phyloP scores from a whole-genome alignment of 192 early-diverging fungal species.

The Coemansia sp. region DNA sequence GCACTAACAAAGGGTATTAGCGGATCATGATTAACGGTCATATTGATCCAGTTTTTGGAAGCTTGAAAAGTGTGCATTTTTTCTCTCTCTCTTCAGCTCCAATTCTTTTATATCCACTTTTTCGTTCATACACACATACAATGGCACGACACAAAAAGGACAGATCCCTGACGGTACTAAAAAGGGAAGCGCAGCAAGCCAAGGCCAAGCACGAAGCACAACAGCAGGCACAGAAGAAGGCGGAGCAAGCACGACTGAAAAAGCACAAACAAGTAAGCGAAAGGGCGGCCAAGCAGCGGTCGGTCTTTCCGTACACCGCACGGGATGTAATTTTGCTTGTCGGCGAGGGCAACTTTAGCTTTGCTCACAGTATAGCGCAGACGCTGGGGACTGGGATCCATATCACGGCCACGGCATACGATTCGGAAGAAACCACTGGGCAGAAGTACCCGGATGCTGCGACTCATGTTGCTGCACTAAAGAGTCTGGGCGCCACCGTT shows the following conservation, averaged over 20 bases:
- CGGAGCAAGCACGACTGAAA: conserved; percentile 12
- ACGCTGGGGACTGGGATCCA: conserved; percentile 59
- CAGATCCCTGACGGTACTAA: conserved; percentile 14
- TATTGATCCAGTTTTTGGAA: too few species aligned
- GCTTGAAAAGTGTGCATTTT: too few species aligned
- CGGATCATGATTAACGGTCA: too few species aligned
- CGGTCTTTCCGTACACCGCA: conserved; percentile 55
- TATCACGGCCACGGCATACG: conserved; percentile 76
- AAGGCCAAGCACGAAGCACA: conserved; percentile 16
- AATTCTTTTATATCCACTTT: conserved; percentile 5
- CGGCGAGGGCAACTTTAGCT: conserved; percentile 96
- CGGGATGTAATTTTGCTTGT: conserved; percentile 70
- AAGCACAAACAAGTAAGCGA: conserved; percentile 7
- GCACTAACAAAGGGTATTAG: too few species aligned
- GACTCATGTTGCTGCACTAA: conserved; percentile 61
- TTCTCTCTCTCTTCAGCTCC: too few species aligned
- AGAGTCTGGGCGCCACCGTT: conserved; percentile 65
- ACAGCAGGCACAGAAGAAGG: conserved; percentile 1
- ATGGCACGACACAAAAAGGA: conserved; percentile 31
- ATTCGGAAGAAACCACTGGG: conserved; percentile 63
- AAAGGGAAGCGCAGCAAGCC: conserved; percentile 16
- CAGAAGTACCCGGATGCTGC: conserved; percentile 75
- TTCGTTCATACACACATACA: background rate
- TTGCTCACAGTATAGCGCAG: conserved; percentile 70
- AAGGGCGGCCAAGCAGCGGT: conserved; percentile 10